Base-by-base conservation (phyloP, 129 eudicot genomes). In the Erigeron canadensis region DNA sequence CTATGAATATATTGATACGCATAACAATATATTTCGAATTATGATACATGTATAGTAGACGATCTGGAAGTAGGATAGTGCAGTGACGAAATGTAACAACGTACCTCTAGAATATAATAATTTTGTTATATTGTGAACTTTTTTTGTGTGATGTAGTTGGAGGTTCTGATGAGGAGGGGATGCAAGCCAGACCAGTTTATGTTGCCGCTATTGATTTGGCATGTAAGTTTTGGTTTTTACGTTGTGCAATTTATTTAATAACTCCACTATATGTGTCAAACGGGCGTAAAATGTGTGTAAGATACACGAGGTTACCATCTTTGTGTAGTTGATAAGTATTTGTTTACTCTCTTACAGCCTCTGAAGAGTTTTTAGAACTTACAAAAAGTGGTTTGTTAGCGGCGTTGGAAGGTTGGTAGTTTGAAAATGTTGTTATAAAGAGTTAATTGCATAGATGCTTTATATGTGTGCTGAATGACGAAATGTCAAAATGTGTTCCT, bases 171-270 rank as follows among this genome's bases (percentile, higher is more conserved):
- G 96, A 83, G 82, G 88, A 87, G 65, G 84, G 74, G 61, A 87
- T 93, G 96, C 89, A 93, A 81, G 95, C 98, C n/a, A 82, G 86
- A 42, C 98, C 98, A 4, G 98, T 93, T 66, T 93, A 93, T 72
- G 96, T 93, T 69, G 98, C 98, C 28, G 96, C 95, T 6, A 88
- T 93, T 69, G 98, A 93, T 80, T 81, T 93, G 73, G 83, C 98
- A 46, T 93, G 98, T 93, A 93, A 91, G 97, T 68, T 57, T 59
- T 18, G 7, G 19, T 22, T 71, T 44, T 57, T n/a, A n/a, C 34
- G 69, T 16, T 22, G 15, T 67, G 67, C n/a, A n/a, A n/a, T n/a
- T n/a, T n/a, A n/a, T 61, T 74, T 55, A n/a, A 37, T n/a, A n/a
- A n/a, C n/a, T n/a, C n/a, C n/a, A n/a, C n/a, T n/a, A n/a, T n/a